Evolutionary conservation across 208 protist species (phyloP), one percentile per base, ranked within the genome.

Genomic region (Phytomonas sp.): DNA sequence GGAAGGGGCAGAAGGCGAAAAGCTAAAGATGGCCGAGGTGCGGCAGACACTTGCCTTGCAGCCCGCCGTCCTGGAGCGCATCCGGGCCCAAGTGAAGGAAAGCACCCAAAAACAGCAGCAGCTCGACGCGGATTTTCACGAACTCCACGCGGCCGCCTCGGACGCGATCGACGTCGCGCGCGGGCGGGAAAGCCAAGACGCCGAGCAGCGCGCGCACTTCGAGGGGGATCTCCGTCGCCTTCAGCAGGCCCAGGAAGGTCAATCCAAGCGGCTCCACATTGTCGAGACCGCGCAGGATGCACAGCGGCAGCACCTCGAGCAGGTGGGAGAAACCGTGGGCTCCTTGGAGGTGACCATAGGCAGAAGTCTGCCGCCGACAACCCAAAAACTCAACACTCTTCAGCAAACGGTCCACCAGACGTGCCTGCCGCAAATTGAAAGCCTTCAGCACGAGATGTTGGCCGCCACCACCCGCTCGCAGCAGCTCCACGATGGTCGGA

Each of bases 61-160:
- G 19, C 16, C 19, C 31, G n/a, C 60, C 10, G 86, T 87, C 60
- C 71, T 92, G 63, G 84, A 92, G 73, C 78, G 79, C 14, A 77
- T 93, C 72, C 90, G 90, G 56, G 72, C 79, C 31, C 52, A 89
- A 8, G 86, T 87, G 0, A 78, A 86, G 10, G 87, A 95, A 52
- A 78, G 80, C 31, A 85, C 90, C 6, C 73, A 82, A n/a, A 79
- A 81, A 10, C 40, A 49, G 12, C 40, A 49, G 30, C 60, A 63
- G 11, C 5, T 30, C 10, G 60, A 14, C 60, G 2, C 11, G 1
- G 60, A 4, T 23, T 30, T 63, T 34, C 30, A 30, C 12, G 60
- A 7, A 2, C 60, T 30, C 12, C 30, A 36, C 11, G 11, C 60
- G 19, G 29, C 60, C 2, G 60, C 60, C 11, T 30, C 60, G 60